Conservation (phyloP, 768 basidiomycete species). For the Mycena epipterygia region DNA sequence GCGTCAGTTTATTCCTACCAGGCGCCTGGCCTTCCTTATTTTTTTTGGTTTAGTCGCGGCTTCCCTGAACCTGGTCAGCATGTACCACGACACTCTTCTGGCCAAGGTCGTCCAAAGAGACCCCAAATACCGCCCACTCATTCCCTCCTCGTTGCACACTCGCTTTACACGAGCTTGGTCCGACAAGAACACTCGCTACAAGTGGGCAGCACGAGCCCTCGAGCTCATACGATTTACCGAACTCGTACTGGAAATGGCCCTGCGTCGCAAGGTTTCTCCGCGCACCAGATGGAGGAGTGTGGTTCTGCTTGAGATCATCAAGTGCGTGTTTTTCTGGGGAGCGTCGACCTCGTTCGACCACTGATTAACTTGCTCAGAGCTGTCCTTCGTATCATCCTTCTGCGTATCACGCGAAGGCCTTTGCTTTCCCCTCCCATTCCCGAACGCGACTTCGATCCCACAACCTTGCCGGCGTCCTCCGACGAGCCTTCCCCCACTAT, state of each 20-base stretch:
- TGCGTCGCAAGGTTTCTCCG: constrained; percentile 77
- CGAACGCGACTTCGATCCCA: constrained; percentile 89
- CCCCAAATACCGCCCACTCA: constrained; percentile 79
- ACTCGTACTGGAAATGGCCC: constrained; percentile 91
- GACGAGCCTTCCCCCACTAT: constrained; percentile 71
- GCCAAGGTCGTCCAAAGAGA: constrained; percentile 72
- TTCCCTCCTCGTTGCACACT: constrained; percentile 83
- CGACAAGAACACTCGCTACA: constrained; percentile 77
- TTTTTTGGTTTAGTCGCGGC: constrained; percentile 76
- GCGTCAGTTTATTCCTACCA: constrained; percentile 68
- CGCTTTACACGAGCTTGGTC: constrained; percentile 94
- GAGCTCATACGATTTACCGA: constrained; percentile 86
- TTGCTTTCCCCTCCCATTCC: constrained; percentile 84
- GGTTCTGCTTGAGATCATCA: constrained; percentile 83
- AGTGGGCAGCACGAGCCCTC: constrained; percentile 81
- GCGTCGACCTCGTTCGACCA: background rate
- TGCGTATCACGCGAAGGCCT: constrained; percentile 84
- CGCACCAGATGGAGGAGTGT: constrained; percentile 82
- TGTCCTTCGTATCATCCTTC: constrained; percentile 76
- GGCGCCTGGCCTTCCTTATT: constrained; percentile 27
- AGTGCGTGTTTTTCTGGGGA: constrained; percentile 73
- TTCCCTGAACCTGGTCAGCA: constrained; percentile 86
- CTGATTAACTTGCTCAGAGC: constrained; percentile 63
- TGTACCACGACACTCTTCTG: constrained; percentile 97
- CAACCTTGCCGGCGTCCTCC: constrained; percentile 68